Evolutionary conservation across 1,284 basidiomycete genomes (phyloP).

Genomic region (Phlebopus sp.): DNA sequence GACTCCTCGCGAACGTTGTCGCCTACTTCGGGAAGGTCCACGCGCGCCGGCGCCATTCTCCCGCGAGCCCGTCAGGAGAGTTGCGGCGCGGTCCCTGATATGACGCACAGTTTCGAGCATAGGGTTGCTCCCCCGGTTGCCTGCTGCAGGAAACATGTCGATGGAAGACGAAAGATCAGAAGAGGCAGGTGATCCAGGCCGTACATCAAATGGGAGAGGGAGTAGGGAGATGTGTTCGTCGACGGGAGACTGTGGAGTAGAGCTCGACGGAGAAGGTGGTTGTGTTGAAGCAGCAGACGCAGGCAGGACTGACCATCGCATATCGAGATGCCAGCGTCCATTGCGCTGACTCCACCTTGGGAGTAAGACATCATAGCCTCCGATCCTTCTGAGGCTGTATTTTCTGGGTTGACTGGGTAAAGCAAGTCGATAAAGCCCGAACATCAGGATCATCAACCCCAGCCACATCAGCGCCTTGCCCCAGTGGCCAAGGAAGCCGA

Average conservation of each 20-base stretch:
- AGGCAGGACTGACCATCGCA: conserved; percentile 56
- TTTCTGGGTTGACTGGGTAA: conserved; percentile 57
- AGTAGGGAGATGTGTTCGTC: conserved; percentile 59
- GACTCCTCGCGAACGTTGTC: conserved; percentile 56
- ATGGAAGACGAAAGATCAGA: conserved; percentile 45
- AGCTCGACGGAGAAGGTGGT: conserved; percentile 47
- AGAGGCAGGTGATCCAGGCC: conserved; percentile 51
- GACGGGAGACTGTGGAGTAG: conserved; percentile 39
- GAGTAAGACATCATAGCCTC: conserved; percentile 72
- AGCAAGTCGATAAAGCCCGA: conserved; percentile 62
- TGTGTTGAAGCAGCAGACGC: conserved; percentile 48
- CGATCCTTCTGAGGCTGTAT: conserved; percentile 57
- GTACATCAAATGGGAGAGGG: conserved; percentile 59
- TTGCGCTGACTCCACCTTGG: conserved; percentile 67
- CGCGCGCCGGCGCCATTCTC: conserved; percentile 37
- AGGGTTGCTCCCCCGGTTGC: conserved; percentile 38
- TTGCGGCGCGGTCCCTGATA: conserved; percentile 51
- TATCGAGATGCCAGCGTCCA: conserved; percentile 68
- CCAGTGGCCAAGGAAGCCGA: conserved; percentile 84
- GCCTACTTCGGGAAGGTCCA: conserved; percentile 43
- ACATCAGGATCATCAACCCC: conserved; percentile 67
- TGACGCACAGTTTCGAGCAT: conserved; percentile 51
- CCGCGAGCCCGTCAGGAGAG: conserved; percentile 42
- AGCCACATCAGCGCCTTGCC: conserved; percentile 86
- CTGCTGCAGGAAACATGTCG: conserved; percentile 38